Evolutionary conservation across 1,284 basidiomycete species (phyloP).

Genomic region (Cryptococcus deneoformans): DNA sequence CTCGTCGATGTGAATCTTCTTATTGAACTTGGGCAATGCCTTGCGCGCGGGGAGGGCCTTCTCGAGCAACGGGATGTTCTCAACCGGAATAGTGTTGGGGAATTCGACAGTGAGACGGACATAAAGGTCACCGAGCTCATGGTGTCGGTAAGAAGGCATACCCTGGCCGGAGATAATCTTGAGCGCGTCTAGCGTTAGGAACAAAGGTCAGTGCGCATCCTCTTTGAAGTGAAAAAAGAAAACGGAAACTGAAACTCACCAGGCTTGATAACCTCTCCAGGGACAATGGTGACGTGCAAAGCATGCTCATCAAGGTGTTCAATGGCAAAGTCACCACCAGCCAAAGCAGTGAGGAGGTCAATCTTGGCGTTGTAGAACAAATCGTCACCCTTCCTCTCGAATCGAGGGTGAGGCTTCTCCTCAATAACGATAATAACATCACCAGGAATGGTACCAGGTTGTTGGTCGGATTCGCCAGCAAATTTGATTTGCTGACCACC

Average conservation of each 20-base stretch:
- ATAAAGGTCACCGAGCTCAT: slow-evolving; percentile 93
- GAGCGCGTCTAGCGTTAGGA: slow-evolving; percentile 61
- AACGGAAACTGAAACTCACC: slow-evolving; percentile 55
- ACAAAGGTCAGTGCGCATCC: slow-evolving; percentile 4
- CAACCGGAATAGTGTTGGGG: slow-evolving; percentile 75
- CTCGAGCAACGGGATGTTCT: slow-evolving; percentile 73
- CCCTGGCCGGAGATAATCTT: slow-evolving; percentile 94
- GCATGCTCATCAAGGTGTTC: slow-evolving; percentile 92
- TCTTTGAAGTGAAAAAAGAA: not conserved
- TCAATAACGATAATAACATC: slow-evolving; percentile 98
- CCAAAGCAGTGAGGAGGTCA: slow-evolving; percentile 91
- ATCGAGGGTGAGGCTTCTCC: slow-evolving; percentile 88
- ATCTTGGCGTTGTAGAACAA: slow-evolving; percentile 83
- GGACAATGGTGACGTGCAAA: slow-evolving; percentile 76
- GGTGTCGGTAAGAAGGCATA: slow-evolving; percentile 98
- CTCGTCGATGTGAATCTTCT: slow-evolving; percentile 75
- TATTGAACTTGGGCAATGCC: slow-evolving; percentile 65
- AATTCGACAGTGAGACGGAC: slow-evolving; percentile 86
- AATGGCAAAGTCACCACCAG: slow-evolving; percentile 86
- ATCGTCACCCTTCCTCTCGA: slow-evolving; percentile 93
- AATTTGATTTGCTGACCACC: slow-evolving; percentile 96
- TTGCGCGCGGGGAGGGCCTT: slow-evolving; percentile 78
- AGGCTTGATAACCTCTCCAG: slow-evolving; percentile 92
- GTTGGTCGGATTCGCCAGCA: slow-evolving; percentile 93
- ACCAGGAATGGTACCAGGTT: slow-evolving; percentile 83